Evolutionary conservation across 352 stramenopile genomes (phyloP), one percentile per base, ranked within the genome.

Genomic region (Globisporangium acanthophoron): DNA sequence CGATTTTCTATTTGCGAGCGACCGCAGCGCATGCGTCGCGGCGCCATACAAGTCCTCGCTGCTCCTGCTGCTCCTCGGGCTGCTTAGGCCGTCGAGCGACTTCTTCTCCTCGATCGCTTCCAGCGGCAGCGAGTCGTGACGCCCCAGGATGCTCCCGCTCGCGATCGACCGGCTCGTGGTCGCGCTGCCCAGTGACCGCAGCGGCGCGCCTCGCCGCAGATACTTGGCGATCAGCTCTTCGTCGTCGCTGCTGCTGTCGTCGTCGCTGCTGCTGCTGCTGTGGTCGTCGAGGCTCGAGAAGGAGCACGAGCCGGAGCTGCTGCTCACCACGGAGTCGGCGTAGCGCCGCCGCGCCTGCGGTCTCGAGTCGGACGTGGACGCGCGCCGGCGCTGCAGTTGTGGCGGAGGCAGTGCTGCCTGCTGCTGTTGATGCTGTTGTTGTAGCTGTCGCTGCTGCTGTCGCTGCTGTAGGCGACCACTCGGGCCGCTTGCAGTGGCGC

Each of bases 1-100:
- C 54, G 58, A 45, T 55, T 64, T 69, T 54, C 70, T 74, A 74
- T 67, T 71, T 37, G 62, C 54, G 56, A 31, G 18, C 37, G 27
- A 39, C n/a, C 37, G 58, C 27, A 3, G 16, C 27, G 41, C 12
- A n/a, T 41, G 35, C 45, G 37, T 18, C 52, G 9, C n/a, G 27
- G 11, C 27, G 54, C 24, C 39, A 37, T 24, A 31, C 24, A 50
- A 18, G 31, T 46, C 9, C 29, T 54, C 21, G 56, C 18, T 24
- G 33, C 46, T 35, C 24, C 15, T 43, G 20, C 9, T 27, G 24
- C 24, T 27, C 24, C 24, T 27, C 24, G 24, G 24, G 24, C 24
- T 27, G 27, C 35, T 13, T 1, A 24, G 37, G 6, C 37, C 54
- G 21, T 58, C 41, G 20, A 64, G 51, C 52, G 52, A 31, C 12